Evolutionary conservation across 1,284 basidiomycete genomes (phyloP).

Genomic region (Puccinia triticina): DNA sequence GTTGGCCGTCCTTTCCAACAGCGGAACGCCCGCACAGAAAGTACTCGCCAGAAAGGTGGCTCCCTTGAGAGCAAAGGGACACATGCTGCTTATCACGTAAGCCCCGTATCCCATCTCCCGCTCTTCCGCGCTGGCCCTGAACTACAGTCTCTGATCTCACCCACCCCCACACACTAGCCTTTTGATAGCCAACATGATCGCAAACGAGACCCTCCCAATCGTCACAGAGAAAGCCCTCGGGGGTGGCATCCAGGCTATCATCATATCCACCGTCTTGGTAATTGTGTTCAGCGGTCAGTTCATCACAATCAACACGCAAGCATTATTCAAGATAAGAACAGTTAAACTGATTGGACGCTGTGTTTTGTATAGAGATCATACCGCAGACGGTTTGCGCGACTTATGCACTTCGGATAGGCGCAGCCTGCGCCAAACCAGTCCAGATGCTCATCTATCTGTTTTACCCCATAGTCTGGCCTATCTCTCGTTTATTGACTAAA

Average conservation of each 20-base stretch:
- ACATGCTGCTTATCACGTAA: slow-evolving; percentile 70
- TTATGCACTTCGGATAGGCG: slow-evolving; percentile 60
- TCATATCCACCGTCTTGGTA: slow-evolving; percentile 71
- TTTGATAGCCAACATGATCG: slow-evolving; percentile 65
- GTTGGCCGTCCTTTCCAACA: slow-evolving; percentile 80
- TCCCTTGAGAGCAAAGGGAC: slow-evolving; percentile 81
- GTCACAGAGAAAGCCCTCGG: slow-evolving; percentile 85
- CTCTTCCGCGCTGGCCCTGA: slow-evolving; percentile 3
- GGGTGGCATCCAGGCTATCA: slow-evolving; percentile 76
- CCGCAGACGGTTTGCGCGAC: slow-evolving; percentile 66
- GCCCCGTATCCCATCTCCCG: not conserved
- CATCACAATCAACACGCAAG: not conserved
- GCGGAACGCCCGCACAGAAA: slow-evolving; percentile 79
- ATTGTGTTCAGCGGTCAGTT: slow-evolving; percentile 63
- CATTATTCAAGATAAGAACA: not conserved
- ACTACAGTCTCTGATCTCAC: slow-evolving; percentile 62
- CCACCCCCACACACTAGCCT: slow-evolving; percentile 60
- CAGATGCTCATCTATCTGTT: slow-evolving; percentile 59
- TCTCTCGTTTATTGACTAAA: slow-evolving; percentile 60
- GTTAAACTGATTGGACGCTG: not conserved
- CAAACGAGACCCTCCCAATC: slow-evolving; percentile 87
- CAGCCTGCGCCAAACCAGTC: slow-evolving; percentile 59
- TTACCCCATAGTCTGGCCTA: slow-evolving; percentile 60
- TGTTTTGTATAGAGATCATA: slow-evolving; percentile 90
- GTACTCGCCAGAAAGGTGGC: slow-evolving; percentile 80